phyloP scores from a whole-genome alignment of 768 basidiomycete genomes.

The Dioszegia crocea region DNA sequence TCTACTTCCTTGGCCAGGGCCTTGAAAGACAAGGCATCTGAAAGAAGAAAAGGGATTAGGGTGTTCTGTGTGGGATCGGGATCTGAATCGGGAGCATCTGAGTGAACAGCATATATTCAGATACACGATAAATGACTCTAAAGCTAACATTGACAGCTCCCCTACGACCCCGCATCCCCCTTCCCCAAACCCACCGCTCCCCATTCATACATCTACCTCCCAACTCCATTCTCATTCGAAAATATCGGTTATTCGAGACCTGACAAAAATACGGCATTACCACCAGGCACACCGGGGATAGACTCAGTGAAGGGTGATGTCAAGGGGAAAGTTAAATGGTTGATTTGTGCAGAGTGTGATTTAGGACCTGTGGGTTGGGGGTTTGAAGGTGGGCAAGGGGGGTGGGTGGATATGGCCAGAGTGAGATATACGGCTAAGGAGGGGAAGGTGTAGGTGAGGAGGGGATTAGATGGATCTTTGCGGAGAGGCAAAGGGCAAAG shows the following conservation, averaged over 20 bases:
- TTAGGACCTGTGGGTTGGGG: conserved; percentile 50
- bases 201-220: conserved; percentile 23
- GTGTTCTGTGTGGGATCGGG: no score
- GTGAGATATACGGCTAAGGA: conserved; percentile 33
- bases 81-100: no score
- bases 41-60: no score
- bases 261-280: conserved; percentile 6
- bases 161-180: conserved; percentile 32
- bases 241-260: conserved; percentile 50
- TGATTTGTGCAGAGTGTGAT: conserved; percentile 52
- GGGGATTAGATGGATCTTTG: neutral
- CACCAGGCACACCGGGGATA: conserved; percentile 4
- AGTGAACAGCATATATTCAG: no score
- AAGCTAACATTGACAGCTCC: conserved; percentile 20
- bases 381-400: conserved; percentile 46
- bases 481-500: no score
- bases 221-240: conserved; percentile 47
- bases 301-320: conserved; percentile 11
- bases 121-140: no score
- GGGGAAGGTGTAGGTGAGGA: neutral
- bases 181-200: conserved; percentile 18
- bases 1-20: no score
- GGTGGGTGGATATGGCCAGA: conserved; percentile 45
- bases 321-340: conserved; percentile 42
- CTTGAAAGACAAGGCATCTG: no score